Evolutionary conservation across 2,329 filamentous ascomycete species (phyloP).

Genomic region (Madurella fahalii): DNA sequence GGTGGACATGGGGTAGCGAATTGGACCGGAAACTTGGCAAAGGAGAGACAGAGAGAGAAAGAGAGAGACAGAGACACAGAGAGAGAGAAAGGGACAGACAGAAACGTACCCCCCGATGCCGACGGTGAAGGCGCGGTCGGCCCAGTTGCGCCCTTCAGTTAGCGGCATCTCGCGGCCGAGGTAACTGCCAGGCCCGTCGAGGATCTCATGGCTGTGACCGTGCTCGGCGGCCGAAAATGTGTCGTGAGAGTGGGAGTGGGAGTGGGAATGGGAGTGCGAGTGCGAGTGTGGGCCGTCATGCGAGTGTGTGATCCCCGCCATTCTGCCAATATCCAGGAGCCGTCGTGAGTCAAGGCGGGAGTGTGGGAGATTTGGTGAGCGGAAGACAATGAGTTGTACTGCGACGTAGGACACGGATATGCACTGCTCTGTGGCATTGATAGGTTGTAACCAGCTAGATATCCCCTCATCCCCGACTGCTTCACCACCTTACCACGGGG

Average conservation of each 20-base stretch:
- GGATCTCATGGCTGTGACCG: slow-evolving; percentile 93
- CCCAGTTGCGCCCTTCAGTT: slow-evolving; percentile 81
- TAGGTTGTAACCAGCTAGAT: too few relatives aligned
- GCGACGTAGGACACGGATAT: too few relatives aligned
- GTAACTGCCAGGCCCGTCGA: slow-evolving; percentile 89
- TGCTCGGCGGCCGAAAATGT: slow-evolving; percentile 62
- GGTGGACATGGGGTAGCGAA: background rate
- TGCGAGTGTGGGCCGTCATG: slow-evolving; percentile 32
- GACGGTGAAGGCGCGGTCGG: slow-evolving; percentile 85
- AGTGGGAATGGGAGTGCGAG: too few relatives aligned
- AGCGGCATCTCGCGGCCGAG: slow-evolving; percentile 90
- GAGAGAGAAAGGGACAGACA: background rate
- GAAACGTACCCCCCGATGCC: slow-evolving; percentile 87
- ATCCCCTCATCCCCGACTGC: too few relatives aligned
- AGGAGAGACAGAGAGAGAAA: background rate
- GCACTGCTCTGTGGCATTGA: too few relatives aligned
- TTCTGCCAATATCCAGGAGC: background rate
- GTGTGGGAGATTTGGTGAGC: background rate
- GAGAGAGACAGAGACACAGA: slow-evolving; percentile 29
- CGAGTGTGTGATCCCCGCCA: slow-evolving; percentile 24
- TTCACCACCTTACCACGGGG: too few relatives aligned
- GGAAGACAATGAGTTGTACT: background rate
- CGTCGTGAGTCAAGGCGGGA: background rate
- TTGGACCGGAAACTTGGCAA: background rate
- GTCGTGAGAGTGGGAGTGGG: slow-evolving; percentile 61